Percentiles rank a stretch among this genome's conserved stretches.
Evolutionary conservation across 768 basidiomycete genomes (phyloP).

Genomic region (Kondoa malvinella): DNA sequence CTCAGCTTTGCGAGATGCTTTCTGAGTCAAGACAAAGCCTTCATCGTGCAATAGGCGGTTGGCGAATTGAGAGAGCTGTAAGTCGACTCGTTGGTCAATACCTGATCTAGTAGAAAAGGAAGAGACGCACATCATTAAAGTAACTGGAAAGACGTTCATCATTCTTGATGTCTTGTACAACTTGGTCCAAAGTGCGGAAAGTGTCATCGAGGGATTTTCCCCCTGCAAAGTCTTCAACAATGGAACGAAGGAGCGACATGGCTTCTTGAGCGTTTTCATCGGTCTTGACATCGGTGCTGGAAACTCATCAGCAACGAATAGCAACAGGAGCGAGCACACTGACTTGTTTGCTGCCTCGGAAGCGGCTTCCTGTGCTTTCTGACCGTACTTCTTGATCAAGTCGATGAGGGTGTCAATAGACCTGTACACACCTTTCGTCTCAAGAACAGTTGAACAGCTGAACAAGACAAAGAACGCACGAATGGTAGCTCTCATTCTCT

Average conservation of each 20-base stretch:
- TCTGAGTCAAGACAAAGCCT: conserved; percentile 32
- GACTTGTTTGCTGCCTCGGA: conserved; percentile 25
- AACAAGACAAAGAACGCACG: not conserved
- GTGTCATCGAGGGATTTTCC: conserved; percentile 28
- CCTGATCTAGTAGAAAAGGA: conserved; percentile 16
- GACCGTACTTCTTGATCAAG: conserved; percentile 33
- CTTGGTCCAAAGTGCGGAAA: conserved; percentile 27
- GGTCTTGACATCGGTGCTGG: conserved; percentile 26
- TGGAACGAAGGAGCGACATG: conserved; percentile 29
- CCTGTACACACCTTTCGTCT: not conserved
- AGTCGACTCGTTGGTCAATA: not conserved
- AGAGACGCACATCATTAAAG: conserved; percentile 28
- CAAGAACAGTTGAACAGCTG: not conserved
- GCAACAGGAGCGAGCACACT: not conserved
- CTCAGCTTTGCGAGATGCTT: conserved; percentile 32
- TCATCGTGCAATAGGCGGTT: conserved; percentile 32
- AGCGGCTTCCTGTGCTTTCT: conserved; percentile 30
- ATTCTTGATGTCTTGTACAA: conserved; percentile 31
- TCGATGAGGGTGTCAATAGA: conserved; percentile 29
- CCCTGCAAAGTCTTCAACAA: conserved; percentile 31
- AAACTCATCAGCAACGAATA: not conserved
- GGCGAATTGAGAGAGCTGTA: not conserved
- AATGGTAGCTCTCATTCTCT: conserved; percentile 3
- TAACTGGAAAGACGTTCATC: conserved; percentile 31
- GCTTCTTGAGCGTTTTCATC: conserved; percentile 32